Conservation (phyloP, 2,329 filamentous ascomycete species). For the Colletotrichum karsti region DNA sequence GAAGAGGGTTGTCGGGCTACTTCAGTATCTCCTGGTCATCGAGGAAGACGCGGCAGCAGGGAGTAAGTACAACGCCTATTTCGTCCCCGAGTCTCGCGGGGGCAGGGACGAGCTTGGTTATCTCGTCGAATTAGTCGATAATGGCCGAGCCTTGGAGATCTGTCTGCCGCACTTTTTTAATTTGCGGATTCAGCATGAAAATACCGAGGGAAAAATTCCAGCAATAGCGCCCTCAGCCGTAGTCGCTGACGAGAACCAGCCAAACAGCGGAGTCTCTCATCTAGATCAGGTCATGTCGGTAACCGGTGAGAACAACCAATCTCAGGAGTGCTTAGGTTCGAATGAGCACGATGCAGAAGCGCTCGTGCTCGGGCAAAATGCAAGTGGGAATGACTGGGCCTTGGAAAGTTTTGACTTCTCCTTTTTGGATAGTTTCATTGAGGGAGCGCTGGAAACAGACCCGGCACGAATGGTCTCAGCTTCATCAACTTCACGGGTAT, state of each 20-base stretch:
- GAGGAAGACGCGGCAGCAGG: conserved; percentile 37
- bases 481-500: too few species aligned
- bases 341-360: conserved; percentile 30
- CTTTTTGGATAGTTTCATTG: conserved; percentile 10
- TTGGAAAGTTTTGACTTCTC: conserved; percentile 6
- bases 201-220: neutral
- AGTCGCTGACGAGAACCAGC: neutral
- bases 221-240: neutral
- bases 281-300: neutral
- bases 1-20: conserved; percentile 38
- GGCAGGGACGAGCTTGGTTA: conserved; percentile 2
- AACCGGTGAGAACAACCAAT: neutral
- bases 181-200: neutral
- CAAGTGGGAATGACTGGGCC: neutral
- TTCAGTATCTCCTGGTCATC: conserved; percentile 41
- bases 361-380: neutral
- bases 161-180: conserved; percentile 6
- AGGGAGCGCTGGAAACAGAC: neutral
- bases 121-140: neutral
- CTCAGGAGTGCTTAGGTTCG: too few species aligned
- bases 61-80: neutral
- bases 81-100: neutral
- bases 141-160: neutral
- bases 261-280: neutral
- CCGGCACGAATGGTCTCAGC: too few species aligned